phyloP scores from a whole-genome alignment of 1,139 yeast genomes.

The Kodamaea derodonti region DNA sequence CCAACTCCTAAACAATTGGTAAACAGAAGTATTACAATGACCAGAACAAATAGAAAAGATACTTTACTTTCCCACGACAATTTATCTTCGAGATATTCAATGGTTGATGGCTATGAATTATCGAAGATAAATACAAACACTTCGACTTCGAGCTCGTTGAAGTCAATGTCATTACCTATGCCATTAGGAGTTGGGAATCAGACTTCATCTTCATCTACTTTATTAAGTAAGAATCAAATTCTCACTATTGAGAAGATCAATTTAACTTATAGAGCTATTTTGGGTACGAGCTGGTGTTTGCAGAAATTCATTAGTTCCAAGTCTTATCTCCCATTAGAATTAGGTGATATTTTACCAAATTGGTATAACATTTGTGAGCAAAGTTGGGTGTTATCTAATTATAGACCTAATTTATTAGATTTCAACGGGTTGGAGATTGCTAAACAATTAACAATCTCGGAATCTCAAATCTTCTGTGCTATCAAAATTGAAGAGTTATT shows the following conservation, averaged over 20 bases:
- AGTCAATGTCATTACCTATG: slow-evolving; percentile 38
- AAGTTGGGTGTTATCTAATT: slow-evolving; percentile 44
- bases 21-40: slow-evolving; percentile 41
- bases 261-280: slow-evolving; percentile 47
- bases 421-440: slow-evolving; percentile 81
- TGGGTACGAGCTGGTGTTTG: slow-evolving; percentile 49
- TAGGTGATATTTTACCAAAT: slow-evolving; percentile 26
- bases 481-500: slow-evolving; percentile 71
- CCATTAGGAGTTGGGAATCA: slow-evolving; percentile 44
- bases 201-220: slow-evolving; percentile 35
- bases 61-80: slow-evolving; percentile 16
- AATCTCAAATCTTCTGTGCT: slow-evolving; percentile 64
- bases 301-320: slow-evolving; percentile 24
- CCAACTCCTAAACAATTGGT: slow-evolving; percentile 33
- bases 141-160: slow-evolving; percentile 34
- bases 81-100: slow-evolving; percentile 34
- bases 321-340: slow-evolving; percentile 27
- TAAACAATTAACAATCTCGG: slow-evolving; percentile 78
- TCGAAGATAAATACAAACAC: slow-evolving; percentile 45
- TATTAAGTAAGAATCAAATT: slow-evolving; percentile 37
- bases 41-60: slow-evolving; percentile 25
- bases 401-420: slow-evolving; percentile 56
- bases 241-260: slow-evolving; percentile 43
- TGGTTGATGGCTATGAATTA: slow-evolving; percentile 51
- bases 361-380: slow-evolving; percentile 43